Percentiles rank a stretch among this genome's conserved stretches.
phyloP scores from a whole-genome alignment of 805 yeast species.

The Pichia insulana region DNA sequence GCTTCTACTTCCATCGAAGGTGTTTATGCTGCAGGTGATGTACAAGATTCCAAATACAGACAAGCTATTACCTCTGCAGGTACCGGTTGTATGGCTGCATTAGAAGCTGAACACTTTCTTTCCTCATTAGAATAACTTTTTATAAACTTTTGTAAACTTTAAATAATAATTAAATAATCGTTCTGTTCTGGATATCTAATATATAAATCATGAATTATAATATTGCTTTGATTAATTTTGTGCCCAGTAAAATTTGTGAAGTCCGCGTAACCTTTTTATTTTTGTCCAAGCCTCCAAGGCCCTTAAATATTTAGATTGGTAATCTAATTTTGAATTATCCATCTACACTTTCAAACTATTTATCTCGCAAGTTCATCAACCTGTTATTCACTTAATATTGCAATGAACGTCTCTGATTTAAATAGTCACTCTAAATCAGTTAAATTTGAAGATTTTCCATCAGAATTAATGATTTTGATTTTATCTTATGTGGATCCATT shows the following conservation, averaged over 20 bases:
- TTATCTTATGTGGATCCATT: slow-evolving; percentile 39
- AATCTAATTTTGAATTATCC: too few species aligned
- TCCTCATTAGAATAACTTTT: slow-evolving; percentile 36
- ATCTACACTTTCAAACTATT: too few species aligned
- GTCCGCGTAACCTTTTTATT: too few species aligned
- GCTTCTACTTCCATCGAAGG: slow-evolving; percentile 80
- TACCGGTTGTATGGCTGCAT: slow-evolving; percentile 98
- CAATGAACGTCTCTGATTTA: neutral
- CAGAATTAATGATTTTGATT: slow-evolving; percentile 37
- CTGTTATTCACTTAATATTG: too few species aligned
- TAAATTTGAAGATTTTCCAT: slow-evolving; percentile 31
- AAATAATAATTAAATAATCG: neutral
- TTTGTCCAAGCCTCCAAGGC: too few species aligned
- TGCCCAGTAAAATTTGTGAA: too few species aligned
- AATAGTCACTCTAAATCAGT: neutral
- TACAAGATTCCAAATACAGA: slow-evolving; percentile 93
- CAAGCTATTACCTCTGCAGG: slow-evolving; percentile 99
- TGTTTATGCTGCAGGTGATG: slow-evolving; percentile 98
- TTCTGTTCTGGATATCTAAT: neutral
- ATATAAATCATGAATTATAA: too few species aligned
- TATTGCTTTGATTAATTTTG: too few species aligned
- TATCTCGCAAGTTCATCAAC: too few species aligned
- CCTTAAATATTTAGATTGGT: too few species aligned
- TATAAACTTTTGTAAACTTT: neutral
- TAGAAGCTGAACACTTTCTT: slow-evolving; percentile 82